Evolutionary conservation across 305 asterid species (phyloP), one percentile per base, ranked within the genome.

Genomic region (Solanum aculeatissimum): DNA sequence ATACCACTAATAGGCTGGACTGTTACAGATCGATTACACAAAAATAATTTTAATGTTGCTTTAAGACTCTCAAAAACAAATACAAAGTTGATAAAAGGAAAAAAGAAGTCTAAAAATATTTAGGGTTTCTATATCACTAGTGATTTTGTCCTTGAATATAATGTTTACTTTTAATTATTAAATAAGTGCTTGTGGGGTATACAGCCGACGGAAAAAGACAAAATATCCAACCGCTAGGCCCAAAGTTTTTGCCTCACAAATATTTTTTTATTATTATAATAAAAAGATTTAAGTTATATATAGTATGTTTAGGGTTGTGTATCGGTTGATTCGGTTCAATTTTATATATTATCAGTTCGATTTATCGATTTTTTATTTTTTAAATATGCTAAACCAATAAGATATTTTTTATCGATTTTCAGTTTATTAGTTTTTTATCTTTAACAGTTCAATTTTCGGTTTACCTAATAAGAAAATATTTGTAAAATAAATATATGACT

Each of bases 191-290:
- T 82, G 83, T 77, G 80, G 63, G 54, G 81, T 49, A 49, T 16
- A 32, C 83, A 14, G 86, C 87, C 87, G 87, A 84, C 87, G 87
- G 84, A 65, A 32, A 13, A 84, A 38, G 87, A 79, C 87, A 84
- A 79, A 63, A 1, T 21, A 27, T 47, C 68, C 21, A 42, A 29
- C 27, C 18, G 29, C 47, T 21, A 58, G 29, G 69, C 1, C 78
- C 65, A n/a, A 58, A 58, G 15, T 9, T 58, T n/a, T 58, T 58
- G 65, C 65, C 29, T 58, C 65, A 21, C 15, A 58, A n/a, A 58
- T 57, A n/a, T n/a, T 57, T 57, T n/a, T 19, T 55, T 9, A 7
- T 55, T 58, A 58, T 21, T 57, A 58, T n/a, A n/a, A 2, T 9
- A 9, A n/a, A 2, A 57, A n/a, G 0, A 57, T 57, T n/a, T n/a